Percentiles rank a stretch among this genome's conserved stretches.
phyloP scores from a whole-genome alignment of 345 rosid species.

The Physaria fendleri region DNA sequence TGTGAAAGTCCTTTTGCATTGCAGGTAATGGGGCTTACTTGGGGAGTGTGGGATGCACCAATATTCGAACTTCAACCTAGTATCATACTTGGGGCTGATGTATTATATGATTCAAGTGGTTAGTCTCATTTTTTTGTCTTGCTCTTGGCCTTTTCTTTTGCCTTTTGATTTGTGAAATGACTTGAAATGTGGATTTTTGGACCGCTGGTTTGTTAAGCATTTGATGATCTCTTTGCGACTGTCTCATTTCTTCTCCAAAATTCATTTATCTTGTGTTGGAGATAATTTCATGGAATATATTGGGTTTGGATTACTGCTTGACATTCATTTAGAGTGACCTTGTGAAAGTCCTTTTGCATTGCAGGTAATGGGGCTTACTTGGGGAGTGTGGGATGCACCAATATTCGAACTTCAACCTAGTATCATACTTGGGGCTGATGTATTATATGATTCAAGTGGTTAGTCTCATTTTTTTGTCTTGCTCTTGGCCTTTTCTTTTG shows the following conservation, averaged over 20 bases:
- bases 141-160: not conserved
- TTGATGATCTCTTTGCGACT: conserved; percentile 80
- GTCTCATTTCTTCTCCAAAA: conserved; percentile 68
- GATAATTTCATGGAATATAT: not conserved
- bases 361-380: conserved; percentile 66
- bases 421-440: conserved; percentile 86
- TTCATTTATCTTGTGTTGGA: conserved; percentile 5
- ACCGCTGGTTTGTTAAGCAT: conserved; percentile 40
- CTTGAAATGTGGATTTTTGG: conserved; percentile 4
- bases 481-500: not conserved
- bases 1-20: not conserved
- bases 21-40: not conserved
- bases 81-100: conserved; percentile 82
- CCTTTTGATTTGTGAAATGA: not conserved
- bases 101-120: too few relatives aligned
- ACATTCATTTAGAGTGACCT: not conserved
- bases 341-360: not conserved
- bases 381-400: conserved; percentile 81
- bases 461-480: conserved; percentile 12
- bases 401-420: conserved; percentile 51
- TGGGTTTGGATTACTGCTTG: not conserved
- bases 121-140: conserved; percentile 24
- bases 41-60: conserved; percentile 1
- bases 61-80: conserved; percentile 51
- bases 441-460: conserved; percentile 75